A percentile compares a stretch with the other conserved stretches of the same genome.
These are phyloP conservation scores for Cyberlindnera suaveolens DNA, from an alignment of 805 yeast species.

Conservation along the genomic window DNA sequence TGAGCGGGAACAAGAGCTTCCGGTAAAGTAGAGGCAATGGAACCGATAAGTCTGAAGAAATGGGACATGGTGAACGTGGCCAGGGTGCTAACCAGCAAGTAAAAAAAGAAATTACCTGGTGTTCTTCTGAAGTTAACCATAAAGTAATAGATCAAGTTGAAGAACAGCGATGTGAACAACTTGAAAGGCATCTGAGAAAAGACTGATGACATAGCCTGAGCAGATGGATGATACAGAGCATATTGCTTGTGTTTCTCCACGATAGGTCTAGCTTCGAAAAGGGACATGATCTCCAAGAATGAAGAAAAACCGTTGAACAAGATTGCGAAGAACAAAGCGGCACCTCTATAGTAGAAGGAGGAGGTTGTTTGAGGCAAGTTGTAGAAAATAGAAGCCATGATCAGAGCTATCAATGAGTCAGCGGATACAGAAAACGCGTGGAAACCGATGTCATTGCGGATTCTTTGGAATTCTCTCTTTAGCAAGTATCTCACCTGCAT, in stretches of 20 bases:
- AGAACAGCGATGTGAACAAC: constrained; percentile 35
- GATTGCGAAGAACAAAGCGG: constrained; percentile 62
- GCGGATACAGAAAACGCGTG: constrained; percentile 37
- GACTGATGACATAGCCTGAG: constrained; percentile 59
- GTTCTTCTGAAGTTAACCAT: constrained; percentile 45
- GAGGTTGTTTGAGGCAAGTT: constrained; percentile 37
- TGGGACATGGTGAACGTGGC: constrained; percentile 51
- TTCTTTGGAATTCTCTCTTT: constrained; percentile 42
- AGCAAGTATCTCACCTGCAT: constrained; percentile 46
- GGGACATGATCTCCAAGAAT: constrained; percentile 45
- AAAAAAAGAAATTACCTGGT: constrained; percentile 53
- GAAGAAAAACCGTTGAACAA: constrained; percentile 62
- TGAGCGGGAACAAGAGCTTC: constrained; percentile 58
- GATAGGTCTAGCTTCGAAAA: constrained; percentile 38
- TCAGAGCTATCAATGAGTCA: constrained; percentile 46
- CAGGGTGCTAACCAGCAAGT: constrained; percentile 34
- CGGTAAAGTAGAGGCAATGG: constrained; percentile 39
- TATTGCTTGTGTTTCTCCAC: constrained; percentile 54
- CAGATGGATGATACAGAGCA: constrained; percentile 55
- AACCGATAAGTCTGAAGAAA: constrained; percentile 48
- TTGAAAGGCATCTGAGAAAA: constrained; percentile 54
- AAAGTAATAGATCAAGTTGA: constrained; percentile 47
- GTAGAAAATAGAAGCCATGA: constrained; percentile 53
- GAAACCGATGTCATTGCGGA: constrained; percentile 42
- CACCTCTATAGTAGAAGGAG: constrained; percentile 50